Evolutionary conservation across 108 stramenopile species (phyloP).

Genomic region (Chaetoceros muelleri): DNA sequence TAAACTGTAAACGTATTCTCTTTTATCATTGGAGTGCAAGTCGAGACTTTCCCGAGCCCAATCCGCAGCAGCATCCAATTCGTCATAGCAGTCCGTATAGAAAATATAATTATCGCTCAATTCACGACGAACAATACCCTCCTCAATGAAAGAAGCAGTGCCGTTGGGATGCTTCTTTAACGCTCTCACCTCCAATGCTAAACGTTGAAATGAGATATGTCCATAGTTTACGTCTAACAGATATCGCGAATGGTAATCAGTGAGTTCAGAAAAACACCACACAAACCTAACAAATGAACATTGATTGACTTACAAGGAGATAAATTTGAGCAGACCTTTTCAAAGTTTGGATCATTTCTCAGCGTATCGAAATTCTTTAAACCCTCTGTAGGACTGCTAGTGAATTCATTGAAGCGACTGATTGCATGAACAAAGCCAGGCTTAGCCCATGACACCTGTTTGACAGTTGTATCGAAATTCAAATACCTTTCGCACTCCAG

Average conservation of each 20-base stretch:
- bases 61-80: conserved; percentile 63
- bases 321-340: conserved; percentile 62
- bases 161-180: conserved; percentile 63
- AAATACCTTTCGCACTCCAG: conserved; percentile 29
- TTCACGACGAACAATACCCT: conserved; percentile 90
- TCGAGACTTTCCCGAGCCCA: conserved; percentile 92
- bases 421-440: conserved; percentile 71
- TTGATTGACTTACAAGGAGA: conserved; percentile 73
- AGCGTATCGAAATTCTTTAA: conserved; percentile 65
- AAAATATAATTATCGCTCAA: conserved; percentile 95
- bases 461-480: conserved; percentile 52
- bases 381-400: conserved; percentile 21
- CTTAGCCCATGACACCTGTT: conserved; percentile 31
- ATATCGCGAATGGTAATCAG: background rate
- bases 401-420: conserved; percentile 68
- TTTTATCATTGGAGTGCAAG: conserved; percentile 69
- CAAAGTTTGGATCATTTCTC: conserved; percentile 90
- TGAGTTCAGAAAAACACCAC: conserved; percentile 19
- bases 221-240: conserved; percentile 51
- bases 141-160: conserved; percentile 87
- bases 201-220: conserved; percentile 79
- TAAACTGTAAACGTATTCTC: conserved; percentile 80
- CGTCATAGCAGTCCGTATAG: conserved; percentile 89
- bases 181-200: conserved; percentile 53
- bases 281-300: background rate